Conservation (phyloP, 2,329 filamentous ascomycete species). For the Gremmenia infestans region DNA sequence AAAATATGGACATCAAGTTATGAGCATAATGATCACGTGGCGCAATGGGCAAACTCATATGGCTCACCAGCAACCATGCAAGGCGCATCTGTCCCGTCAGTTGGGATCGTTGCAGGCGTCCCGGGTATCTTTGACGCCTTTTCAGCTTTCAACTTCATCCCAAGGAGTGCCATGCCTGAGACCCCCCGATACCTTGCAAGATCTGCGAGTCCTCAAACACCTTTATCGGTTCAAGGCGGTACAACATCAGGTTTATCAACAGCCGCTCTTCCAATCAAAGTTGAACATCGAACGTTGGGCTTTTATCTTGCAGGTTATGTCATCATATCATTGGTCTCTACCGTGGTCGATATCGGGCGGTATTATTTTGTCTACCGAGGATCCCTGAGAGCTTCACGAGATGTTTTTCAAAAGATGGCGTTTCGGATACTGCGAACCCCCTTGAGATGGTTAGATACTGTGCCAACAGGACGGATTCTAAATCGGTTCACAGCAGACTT, state of each 20-base stretch:
- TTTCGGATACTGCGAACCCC: constrained; percentile 63
- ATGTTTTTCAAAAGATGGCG: constrained; percentile 61
- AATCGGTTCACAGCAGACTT: constrained; percentile 77
- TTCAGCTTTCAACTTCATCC: too few relatives aligned
- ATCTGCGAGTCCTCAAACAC: too few relatives aligned
- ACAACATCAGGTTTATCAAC: not conserved
- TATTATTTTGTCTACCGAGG: constrained; percentile 59
- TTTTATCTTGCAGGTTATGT: constrained; percentile 67
- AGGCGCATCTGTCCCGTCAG: too few relatives aligned
- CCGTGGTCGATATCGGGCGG: constrained; percentile 41
- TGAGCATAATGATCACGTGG: constrained; percentile 23
- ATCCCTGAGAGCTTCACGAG: constrained; percentile 60
- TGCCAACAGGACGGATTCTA: constrained; percentile 67
- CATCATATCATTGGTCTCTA: constrained; percentile 50
- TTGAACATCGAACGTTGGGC: constrained; percentile 2
- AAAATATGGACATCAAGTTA: constrained; percentile 52
- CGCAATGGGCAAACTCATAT: constrained; percentile 4
- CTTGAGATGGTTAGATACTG: constrained; percentile 71
- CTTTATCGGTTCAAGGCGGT: too few relatives aligned
- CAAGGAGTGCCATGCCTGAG: too few relatives aligned
- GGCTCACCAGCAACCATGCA: constrained; percentile 6
- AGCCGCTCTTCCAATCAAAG: constrained; percentile 17
- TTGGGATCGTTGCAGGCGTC: too few relatives aligned
- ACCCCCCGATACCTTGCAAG: too few relatives aligned
- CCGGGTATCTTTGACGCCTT: too few relatives aligned